Evolutionary conservation across 2,329 filamentous ascomycete genomes (phyloP).

Genomic region (Claviceps purpurea): DNA sequence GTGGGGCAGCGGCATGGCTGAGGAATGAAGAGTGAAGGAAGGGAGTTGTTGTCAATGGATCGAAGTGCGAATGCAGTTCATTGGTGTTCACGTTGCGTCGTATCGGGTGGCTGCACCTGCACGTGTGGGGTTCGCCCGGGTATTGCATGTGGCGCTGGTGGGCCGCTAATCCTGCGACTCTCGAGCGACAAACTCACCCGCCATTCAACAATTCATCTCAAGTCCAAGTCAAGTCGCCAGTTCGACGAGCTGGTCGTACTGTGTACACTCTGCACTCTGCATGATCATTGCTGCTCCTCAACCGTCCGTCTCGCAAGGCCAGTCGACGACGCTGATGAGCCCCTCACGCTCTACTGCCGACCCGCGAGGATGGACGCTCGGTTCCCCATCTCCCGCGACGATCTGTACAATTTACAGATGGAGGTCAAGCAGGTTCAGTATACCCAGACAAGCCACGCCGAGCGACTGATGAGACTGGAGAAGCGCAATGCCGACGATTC

Average conservation of each 20-base stretch:
- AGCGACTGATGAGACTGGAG: conserved; percentile 48
- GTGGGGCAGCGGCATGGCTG: neutral
- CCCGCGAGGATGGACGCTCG: conserved; percentile 47
- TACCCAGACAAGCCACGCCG: conserved; percentile 47
- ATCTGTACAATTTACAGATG: conserved; percentile 56
- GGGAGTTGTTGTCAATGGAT: too few relatives aligned
- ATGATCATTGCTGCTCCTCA: too few relatives aligned
- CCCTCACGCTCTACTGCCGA: neutral
- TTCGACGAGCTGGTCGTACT: neutral
- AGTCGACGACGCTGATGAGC: neutral
- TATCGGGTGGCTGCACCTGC: neutral
- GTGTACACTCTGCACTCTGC: neutral
- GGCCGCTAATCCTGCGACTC: neutral
- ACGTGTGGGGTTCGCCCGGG: neutral
- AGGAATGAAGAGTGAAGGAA: neutral
- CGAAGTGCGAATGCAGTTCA: too few relatives aligned
- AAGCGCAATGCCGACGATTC: conserved; percentile 56
- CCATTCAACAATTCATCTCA: neutral
- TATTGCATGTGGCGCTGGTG: neutral
- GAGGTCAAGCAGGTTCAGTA: conserved; percentile 55
- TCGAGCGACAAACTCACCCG: neutral
- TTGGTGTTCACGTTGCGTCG: neutral
- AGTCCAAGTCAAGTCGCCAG: neutral
- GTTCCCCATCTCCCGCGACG: conserved; percentile 46
- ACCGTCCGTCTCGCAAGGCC: neutral